Percentiles rank a stretch among this genome's conserved stretches.
Conservation (phyloP, 2,329 filamentous ascomycete species). For the Ceratocystis cacaofunesta region DNA sequence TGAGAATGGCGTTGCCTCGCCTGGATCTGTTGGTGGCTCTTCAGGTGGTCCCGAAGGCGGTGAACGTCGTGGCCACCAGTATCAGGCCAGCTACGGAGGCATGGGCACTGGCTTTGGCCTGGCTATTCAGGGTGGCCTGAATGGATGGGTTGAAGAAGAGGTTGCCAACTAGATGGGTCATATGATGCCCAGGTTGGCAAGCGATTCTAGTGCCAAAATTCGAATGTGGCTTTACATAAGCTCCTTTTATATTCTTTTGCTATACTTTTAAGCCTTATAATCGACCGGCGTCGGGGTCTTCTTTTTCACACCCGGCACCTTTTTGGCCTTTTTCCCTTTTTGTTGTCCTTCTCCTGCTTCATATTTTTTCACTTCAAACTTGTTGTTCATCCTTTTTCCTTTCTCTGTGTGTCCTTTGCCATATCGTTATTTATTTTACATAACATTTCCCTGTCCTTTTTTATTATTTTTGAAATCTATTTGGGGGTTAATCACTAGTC, state of each 20-base stretch:
- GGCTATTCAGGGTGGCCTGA: constrained; percentile 47
- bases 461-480: constrained; percentile 17
- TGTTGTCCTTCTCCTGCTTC: constrained; percentile 13
- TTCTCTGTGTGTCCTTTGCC: constrained; percentile 19
- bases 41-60: constrained; percentile 26
- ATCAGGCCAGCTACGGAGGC: constrained; percentile 47
- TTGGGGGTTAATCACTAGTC: constrained; percentile 19
- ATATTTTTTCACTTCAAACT: constrained; percentile 18
- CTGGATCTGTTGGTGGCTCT: constrained; percentile 27
- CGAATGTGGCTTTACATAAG: constrained; percentile 13
- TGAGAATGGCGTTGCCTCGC: constrained; percentile 41
- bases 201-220: background rate
- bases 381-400: constrained; percentile 21
- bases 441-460: constrained; percentile 21
- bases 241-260: constrained; percentile 4
- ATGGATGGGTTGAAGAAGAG: constrained; percentile 55
- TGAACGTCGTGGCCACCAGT: constrained; percentile 49
- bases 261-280: constrained; percentile 13
- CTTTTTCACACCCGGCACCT: background rate
- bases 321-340: background rate
- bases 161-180: constrained; percentile 38
- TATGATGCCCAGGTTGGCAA: background rate
- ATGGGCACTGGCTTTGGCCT: constrained; percentile 46
- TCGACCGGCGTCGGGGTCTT: constrained; percentile 5
- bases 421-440: constrained; percentile 19